phyloP scores from a whole-genome alignment of 495 filamentous ascomycete genomes.

The Lepidopterella palustris region DNA sequence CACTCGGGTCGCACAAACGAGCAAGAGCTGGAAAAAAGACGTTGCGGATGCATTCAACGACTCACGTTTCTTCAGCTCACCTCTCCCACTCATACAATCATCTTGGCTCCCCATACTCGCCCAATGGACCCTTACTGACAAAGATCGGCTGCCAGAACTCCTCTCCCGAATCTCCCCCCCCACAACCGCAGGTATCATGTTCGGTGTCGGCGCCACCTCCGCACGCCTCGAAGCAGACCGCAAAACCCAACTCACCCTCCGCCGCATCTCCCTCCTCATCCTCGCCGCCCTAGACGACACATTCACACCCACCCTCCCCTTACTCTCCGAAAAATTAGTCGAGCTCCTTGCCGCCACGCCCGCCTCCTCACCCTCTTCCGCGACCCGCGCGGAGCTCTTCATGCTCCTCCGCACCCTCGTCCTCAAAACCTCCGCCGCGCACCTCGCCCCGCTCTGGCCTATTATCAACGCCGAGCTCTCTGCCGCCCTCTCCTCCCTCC shows the following conservation, averaged over 20 bases:
- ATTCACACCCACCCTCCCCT: conserved; percentile 67
- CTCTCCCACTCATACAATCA: conserved; percentile 54
- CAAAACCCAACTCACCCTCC: conserved; percentile 84
- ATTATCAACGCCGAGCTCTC: conserved; percentile 82
- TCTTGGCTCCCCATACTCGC: conserved; percentile 78
- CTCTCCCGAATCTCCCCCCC: conserved; percentile 72
- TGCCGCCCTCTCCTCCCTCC: conserved; percentile 69
- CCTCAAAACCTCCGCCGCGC: conserved; percentile 65
- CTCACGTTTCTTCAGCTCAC: conserved; percentile 68
- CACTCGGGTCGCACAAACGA: conserved; percentile 64
- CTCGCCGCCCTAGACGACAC: conserved; percentile 68
- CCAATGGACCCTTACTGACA: conserved; percentile 77
- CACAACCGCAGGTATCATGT: conserved; percentile 93
- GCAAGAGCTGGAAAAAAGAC: conserved; percentile 92
- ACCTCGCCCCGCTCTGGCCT: conserved; percentile 83
- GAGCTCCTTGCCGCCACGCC: conserved; percentile 82
- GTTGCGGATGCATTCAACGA: conserved; percentile 89
- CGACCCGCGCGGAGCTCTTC: conserved; percentile 80
- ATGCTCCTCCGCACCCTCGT: conserved; percentile 78
- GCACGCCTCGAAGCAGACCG: conserved; percentile 92
- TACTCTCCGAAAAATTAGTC: conserved; percentile 72
- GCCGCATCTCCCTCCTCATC: conserved; percentile 69
- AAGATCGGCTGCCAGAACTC: conserved; percentile 79
- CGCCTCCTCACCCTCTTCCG: conserved; percentile 85
- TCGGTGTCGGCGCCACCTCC: conserved; percentile 91